Evolutionary conservation across 345 rosid genomes (phyloP).

Genomic region (Murraya paniculata): DNA sequence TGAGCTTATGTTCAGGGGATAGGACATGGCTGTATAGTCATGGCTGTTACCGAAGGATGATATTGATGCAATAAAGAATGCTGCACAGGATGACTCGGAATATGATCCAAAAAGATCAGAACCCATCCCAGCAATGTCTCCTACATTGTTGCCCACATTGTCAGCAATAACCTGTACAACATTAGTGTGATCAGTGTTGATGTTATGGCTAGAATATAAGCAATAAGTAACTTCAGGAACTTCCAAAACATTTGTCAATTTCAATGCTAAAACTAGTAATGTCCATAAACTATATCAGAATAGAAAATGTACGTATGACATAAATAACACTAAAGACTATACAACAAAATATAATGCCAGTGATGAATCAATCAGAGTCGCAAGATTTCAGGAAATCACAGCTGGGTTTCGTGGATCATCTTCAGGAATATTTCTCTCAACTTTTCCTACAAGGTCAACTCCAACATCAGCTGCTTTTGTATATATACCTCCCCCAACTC

Average conservation of each 20-base stretch:
- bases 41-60: slow-evolving; percentile 57
- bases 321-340: not conserved
- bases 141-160: slow-evolving; percentile 74
- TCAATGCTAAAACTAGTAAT: not conserved
- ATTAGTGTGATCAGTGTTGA: not conserved
- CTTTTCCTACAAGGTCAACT: slow-evolving; percentile 70
- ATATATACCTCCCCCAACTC: slow-evolving; percentile 71
- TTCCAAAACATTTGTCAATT: not conserved
- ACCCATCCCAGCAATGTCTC: slow-evolving; percentile 79
- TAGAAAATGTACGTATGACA: not conserved
- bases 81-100: slow-evolving; percentile 71
- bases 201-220: not conserved
- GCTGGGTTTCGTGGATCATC: slow-evolving; percentile 75
- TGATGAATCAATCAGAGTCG: not conserved
- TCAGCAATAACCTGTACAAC: slow-evolving; percentile 65
- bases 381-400: slow-evolving; percentile 26
- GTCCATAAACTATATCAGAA: not conserved
- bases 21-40: slow-evolving; percentile 60
- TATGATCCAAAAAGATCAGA: slow-evolving; percentile 67
- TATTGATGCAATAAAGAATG: slow-evolving; percentile 64
- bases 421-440: slow-evolving; percentile 61
- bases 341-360: not conserved
- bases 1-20: slow-evolving; percentile 54
- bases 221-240: not conserved
- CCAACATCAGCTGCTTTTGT: slow-evolving; percentile 76